A percentile compares a stretch with the other conserved stretches of the same genome.
phyloP scores from a whole-genome alignment of 2,329 filamentous ascomycete genomes.

The Sclerotinia borealis region DNA sequence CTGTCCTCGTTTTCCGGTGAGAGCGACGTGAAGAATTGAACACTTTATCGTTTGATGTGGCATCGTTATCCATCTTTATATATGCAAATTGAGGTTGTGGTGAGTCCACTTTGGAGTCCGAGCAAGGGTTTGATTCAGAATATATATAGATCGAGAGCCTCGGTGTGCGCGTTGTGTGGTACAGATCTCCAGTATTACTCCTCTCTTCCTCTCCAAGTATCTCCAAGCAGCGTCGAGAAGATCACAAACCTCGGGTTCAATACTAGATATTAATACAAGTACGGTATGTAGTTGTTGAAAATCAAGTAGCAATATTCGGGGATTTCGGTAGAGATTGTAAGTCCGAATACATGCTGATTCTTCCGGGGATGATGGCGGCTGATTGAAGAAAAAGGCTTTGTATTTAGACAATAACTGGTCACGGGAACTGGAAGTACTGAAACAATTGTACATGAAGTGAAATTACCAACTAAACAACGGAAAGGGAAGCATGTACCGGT shows the following conservation, averaged over 20 bases:
- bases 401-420: no score
- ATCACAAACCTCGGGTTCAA: not conserved
- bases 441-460: no score
- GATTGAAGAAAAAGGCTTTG: no score
- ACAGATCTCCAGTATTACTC: no score
- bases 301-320: not conserved
- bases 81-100: not conserved
- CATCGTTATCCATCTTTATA: not conserved
- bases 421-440: no score
- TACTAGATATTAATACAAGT: not conserved
- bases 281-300: not conserved
- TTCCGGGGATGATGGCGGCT: no score
- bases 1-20: constrained; percentile 4
- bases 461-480: no score
- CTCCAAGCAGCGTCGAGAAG: not conserved
- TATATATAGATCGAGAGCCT: not conserved
- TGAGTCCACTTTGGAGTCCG: not conserved
- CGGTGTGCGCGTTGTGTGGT: not conserved
- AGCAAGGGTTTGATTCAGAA: not conserved
- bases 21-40: constrained; percentile 8
- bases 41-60: not conserved
- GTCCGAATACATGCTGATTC: no score
- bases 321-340: not conserved
- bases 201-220: not conserved
- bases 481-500: no score